phyloP scores from a whole-genome alignment of 2,329 filamentous ascomycete species.

The Botrytis galanthina region DNA sequence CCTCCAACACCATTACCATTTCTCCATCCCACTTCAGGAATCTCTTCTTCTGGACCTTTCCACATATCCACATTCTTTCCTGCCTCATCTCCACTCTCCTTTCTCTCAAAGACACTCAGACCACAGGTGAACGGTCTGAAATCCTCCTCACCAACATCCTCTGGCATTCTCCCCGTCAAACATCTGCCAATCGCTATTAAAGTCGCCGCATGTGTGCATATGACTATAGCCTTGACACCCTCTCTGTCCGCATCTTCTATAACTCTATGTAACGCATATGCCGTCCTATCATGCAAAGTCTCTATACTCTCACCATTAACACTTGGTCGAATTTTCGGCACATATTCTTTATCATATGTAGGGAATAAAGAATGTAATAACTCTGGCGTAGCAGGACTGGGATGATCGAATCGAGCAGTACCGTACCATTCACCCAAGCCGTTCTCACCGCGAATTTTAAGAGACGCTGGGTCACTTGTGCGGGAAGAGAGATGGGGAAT shows the following conservation, averaged over 20 bases:
- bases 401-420: slow-evolving; percentile 79
- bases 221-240: slow-evolving; percentile 66
- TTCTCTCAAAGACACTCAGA: slow-evolving; percentile 64
- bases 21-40: slow-evolving; percentile 53
- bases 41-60: slow-evolving; percentile 38
- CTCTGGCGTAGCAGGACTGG: slow-evolving; percentile 64
- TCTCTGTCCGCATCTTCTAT: slow-evolving; percentile 71
- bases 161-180: slow-evolving; percentile 75
- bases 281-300: slow-evolving; percentile 77
- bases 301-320: slow-evolving; percentile 74
- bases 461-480: slow-evolving; percentile 28
- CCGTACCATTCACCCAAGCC: slow-evolving; percentile 88
- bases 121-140: slow-evolving; percentile 84
- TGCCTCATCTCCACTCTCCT: slow-evolving; percentile 40
- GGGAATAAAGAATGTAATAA: slow-evolving; percentile 68
- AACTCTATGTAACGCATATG: slow-evolving; percentile 65
- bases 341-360: slow-evolving; percentile 55
- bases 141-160: slow-evolving; percentile 69
- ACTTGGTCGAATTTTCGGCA: slow-evolving; percentile 64
- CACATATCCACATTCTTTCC: slow-evolving; percentile 43
- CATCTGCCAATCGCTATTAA: slow-evolving; percentile 83
- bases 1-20: slow-evolving; percentile 63
- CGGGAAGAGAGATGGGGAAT: slow-evolving; percentile 46
- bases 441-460: slow-evolving; percentile 53
- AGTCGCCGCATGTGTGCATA: slow-evolving; percentile 87